These are phyloP conservation scores for Exophiala bonariae DNA, from an alignment of 2,329 filamentous ascomycete species.

Conservation along the genomic window DNA sequence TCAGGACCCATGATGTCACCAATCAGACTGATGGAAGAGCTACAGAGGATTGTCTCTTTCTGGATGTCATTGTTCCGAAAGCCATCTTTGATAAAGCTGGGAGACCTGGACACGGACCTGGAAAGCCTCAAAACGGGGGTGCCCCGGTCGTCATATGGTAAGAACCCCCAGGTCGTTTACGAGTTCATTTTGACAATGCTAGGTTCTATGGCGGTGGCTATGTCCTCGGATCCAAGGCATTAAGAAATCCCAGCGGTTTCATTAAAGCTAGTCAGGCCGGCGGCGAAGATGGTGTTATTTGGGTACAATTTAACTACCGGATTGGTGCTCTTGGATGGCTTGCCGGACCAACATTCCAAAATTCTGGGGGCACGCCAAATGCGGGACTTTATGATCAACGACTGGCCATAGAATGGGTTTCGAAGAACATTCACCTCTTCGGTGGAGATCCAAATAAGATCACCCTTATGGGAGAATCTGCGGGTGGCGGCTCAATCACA, in stretches of 20 bases:
- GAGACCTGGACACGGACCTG: too few species aligned
- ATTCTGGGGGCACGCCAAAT: constrained; percentile 46
- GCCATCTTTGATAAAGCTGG: constrained; percentile 35
- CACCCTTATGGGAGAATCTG: constrained; percentile 53
- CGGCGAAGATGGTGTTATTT: constrained; percentile 42
- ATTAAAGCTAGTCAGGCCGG: constrained; percentile 42
- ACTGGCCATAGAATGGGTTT: constrained; percentile 59
- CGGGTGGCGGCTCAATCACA: constrained; percentile 55
- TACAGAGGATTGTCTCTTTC: constrained; percentile 40
- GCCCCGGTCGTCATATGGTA: constrained; percentile 40
- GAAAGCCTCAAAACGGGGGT: constrained; percentile 6
- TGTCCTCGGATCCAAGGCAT: constrained; percentile 38
- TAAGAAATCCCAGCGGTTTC: constrained; percentile 39
- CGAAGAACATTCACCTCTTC: constrained; percentile 54
- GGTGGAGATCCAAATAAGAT: constrained; percentile 53
- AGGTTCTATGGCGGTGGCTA: constrained; percentile 52
- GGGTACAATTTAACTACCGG: constrained; percentile 49
- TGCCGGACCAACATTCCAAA: constrained; percentile 45
- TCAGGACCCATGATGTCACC: constrained; percentile 29
- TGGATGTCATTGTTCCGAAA: constrained; percentile 38
- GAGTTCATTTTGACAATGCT: constrained; percentile 2
- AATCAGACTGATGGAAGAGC: constrained; percentile 31
- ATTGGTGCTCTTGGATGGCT: constrained; percentile 52
- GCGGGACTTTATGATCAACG: constrained; percentile 55
- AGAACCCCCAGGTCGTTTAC: constrained; percentile 19